These are phyloP conservation scores for Talaromyces sp. DNA, from an alignment of 2,329 filamentous ascomycete species.

Conservation along the genomic window DNA sequence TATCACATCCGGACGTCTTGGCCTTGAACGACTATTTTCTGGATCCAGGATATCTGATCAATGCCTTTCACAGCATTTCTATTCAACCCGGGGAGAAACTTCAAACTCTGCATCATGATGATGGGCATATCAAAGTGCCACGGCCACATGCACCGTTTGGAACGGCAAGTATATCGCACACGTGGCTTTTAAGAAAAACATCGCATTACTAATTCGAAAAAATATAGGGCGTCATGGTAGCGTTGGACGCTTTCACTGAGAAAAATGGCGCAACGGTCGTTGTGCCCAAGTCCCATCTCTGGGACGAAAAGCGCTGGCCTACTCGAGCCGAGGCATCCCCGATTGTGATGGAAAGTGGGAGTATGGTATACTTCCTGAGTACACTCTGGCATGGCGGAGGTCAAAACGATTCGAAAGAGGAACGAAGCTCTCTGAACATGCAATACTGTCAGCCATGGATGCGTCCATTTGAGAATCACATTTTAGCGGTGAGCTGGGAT, in stretches of 20 bases:
- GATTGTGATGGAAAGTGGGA: not conserved
- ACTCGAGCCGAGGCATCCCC: not conserved
- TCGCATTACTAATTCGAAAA: not conserved
- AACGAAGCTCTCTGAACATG: not conserved
- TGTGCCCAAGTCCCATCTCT: slow-evolving; percentile 7
- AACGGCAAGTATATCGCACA: not conserved
- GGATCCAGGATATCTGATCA: slow-evolving; percentile 2
- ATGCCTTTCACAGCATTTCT: slow-evolving; percentile 6
- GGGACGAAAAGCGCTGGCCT: not conserved
- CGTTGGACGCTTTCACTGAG: slow-evolving; percentile 3
- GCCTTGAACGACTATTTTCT: slow-evolving; percentile 11
- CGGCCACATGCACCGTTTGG: not conserved
- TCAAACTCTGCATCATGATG: slow-evolving; percentile 9
- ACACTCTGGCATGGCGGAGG: not conserved
- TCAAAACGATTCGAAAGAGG: not conserved
- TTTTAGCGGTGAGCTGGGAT: not conserved
- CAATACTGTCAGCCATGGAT: slow-evolving; percentile 1
- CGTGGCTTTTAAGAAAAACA: not conserved
- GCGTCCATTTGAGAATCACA: not conserved
- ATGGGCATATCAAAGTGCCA: not conserved
- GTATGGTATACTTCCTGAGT: not conserved
- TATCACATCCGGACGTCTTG: slow-evolving; percentile 4
- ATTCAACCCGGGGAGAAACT: not conserved
- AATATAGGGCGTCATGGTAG: not conserved
- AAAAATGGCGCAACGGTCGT: not conserved